These are phyloP conservation scores for Wallemia mellicola DNA, from an alignment of 1,284 basidiomycete species.

Conservation along the genomic window DNA sequence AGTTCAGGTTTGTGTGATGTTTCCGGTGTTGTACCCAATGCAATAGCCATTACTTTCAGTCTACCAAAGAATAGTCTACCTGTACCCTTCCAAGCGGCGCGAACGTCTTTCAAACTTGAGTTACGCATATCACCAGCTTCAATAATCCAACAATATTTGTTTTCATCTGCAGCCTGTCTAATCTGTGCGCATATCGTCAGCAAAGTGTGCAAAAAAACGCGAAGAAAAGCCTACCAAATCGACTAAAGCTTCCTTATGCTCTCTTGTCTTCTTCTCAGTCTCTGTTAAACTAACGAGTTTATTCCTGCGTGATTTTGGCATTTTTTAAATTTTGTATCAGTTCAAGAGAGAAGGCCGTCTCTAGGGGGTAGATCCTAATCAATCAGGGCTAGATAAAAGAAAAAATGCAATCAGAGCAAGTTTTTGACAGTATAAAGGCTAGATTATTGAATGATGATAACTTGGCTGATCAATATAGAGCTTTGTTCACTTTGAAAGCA, in stretches of 20 bases:
- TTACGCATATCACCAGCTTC: slow-evolving; percentile 85
- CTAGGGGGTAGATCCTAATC: too few species aligned
- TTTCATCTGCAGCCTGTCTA: slow-evolving; percentile 48
- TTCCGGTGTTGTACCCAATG: slow-evolving; percentile 60
- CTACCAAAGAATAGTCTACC: slow-evolving; percentile 79
- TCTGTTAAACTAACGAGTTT: slow-evolving; percentile 23
- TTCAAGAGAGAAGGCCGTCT: background rate
- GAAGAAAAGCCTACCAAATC: slow-evolving; percentile 27
- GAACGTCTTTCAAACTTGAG: slow-evolving; percentile 70
- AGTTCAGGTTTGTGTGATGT: slow-evolving; percentile 60
- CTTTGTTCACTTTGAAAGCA: slow-evolving; percentile 76
- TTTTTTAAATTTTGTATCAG: slow-evolving; percentile 4
- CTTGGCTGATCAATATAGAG: slow-evolving; percentile 66
- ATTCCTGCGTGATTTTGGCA: slow-evolving; percentile 16
- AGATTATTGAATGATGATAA: slow-evolving; percentile 44
- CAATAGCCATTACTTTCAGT: slow-evolving; percentile 81
- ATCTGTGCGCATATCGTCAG: slow-evolving; percentile 20
- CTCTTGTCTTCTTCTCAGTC: slow-evolving; percentile 23
- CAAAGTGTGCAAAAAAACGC: background rate
- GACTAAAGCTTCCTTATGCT: slow-evolving; percentile 55
- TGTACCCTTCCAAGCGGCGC: slow-evolving; percentile 78
- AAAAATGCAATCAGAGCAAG: slow-evolving; percentile 9
- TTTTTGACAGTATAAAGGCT: slow-evolving; percentile 25
- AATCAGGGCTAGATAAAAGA: background rate
- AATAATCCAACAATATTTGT: slow-evolving; percentile 84